phyloP scores from a whole-genome alignment of 495 filamentous ascomycete genomes.

The Neurospora africana region DNA sequence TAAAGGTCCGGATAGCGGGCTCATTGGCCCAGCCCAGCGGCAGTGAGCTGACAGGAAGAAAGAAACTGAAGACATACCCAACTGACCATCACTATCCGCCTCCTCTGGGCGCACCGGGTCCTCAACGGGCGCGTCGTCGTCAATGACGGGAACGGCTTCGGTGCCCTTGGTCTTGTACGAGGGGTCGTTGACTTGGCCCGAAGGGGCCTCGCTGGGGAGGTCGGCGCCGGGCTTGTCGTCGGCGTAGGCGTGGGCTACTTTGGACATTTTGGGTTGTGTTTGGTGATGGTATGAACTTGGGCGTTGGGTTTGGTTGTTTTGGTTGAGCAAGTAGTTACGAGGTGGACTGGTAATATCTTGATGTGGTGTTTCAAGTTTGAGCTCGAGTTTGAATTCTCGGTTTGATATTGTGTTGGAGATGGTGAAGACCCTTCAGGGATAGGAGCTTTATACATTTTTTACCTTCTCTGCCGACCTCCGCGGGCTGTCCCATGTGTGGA shows the following conservation, averaged over 20 bases:
- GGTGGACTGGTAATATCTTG: background rate
- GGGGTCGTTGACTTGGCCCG: conserved; percentile 20
- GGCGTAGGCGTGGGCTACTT: conserved; percentile 11
- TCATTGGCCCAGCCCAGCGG: no score
- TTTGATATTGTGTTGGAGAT: background rate
- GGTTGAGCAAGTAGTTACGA: background rate
- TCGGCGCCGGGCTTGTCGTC: conserved; percentile 14
- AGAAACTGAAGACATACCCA: conserved; percentile 29
- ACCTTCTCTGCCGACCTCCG: no score
- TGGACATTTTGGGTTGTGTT: conserved; percentile 12
- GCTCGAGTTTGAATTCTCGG: background rate
- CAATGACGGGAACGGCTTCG: conserved; percentile 39
- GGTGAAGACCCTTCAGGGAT: background rate
- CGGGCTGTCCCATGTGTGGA: background rate
- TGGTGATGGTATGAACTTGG: background rate
- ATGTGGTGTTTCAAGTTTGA: background rate
- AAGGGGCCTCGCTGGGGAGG: conserved; percentile 8
- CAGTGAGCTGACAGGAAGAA: no score
- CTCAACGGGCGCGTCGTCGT: conserved; percentile 38
- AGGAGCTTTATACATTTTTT: background rate
- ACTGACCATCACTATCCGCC: conserved; percentile 39
- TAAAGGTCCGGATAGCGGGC: no score
- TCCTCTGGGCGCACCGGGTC: conserved; percentile 33
- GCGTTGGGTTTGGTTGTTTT: background rate
- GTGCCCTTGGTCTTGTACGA: conserved; percentile 26